Base-by-base conservation (phyloP, 2,329 filamentous ascomycete genomes). In the Diaporthe citriasiana region DNA sequence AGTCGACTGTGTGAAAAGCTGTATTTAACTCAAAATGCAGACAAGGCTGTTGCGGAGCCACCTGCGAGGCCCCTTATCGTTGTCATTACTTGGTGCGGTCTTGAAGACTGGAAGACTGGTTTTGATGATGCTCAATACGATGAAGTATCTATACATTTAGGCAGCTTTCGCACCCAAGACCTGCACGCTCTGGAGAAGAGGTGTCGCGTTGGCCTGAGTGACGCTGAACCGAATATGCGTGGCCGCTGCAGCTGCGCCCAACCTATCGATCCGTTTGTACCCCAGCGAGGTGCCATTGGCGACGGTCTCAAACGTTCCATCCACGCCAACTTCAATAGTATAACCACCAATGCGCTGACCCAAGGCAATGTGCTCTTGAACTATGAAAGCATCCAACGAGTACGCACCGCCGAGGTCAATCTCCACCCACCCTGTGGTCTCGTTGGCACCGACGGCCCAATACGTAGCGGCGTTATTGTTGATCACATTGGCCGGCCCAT, bases 291-390 rank as follows among this genome's bases (percentile, higher is more conserved):
- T 66, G 45, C 63, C 63, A 27, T 51, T 66, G 45, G 27, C 33
- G 30, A 40, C 63, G 22, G 15, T 66, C 63, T 66, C 13, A 38
- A 51, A 66, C 4, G 19, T 19, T 38, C 63, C 63, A 8, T 66
- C 30, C 45, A 51, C 15, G 6, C 13, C 45, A 6, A 73, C 76
- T 7, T 80, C 79, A 22, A 80, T 77, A 0, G 72, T 66, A 55
- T 80, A 80, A 1, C 78, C 79, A n/a, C 79, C 79, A 27, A 81
- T 77, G 4, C 79, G 76, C 72, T 81, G 79, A 5, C 79, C 79
- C 8, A 80, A 66, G 9, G 79, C 76, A 47, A 81, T 79, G 65
- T 81, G 77, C 71, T 81, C 79, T 57, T 79, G 78, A 4, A 76
- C 72, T 22, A 80, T 73, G 53, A 81, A 79, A 4, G 79, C 79